These are phyloP conservation scores for Massariosphaeria phaeospora DNA, from an alignment of 495 filamentous ascomycete genomes.

Conservation along the genomic window DNA sequence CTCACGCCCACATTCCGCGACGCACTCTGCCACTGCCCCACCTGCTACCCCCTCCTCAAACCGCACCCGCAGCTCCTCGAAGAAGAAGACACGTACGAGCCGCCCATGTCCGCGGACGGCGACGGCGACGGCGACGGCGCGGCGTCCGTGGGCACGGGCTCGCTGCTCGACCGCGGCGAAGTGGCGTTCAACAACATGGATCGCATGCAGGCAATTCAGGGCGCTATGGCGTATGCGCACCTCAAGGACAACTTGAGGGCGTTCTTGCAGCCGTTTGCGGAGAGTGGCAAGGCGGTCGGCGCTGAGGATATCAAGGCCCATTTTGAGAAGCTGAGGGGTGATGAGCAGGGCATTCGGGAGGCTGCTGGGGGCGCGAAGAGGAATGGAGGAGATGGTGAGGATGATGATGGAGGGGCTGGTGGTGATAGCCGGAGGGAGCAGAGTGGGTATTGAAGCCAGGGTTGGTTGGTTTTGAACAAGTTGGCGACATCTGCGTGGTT, in stretches of 20 bases:
- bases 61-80: constrained; percentile 76
- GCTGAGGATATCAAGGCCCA: constrained; percentile 95
- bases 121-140: constrained; percentile 50
- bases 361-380: constrained; percentile 40
- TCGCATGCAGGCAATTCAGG: constrained; percentile 87
- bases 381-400: constrained; percentile 44
- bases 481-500: no score
- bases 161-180: constrained; percentile 82
- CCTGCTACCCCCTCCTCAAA: constrained; percentile 68
- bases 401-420: constrained; percentile 24
- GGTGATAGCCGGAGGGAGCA: constrained; percentile 35
- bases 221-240: constrained; percentile 94
- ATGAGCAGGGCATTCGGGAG: constrained; percentile 56
- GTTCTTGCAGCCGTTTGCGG: constrained; percentile 89
- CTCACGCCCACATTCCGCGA: constrained; percentile 69
- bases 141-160: constrained; percentile 60
- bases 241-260: constrained; percentile 89
- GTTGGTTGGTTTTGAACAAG: neutral
- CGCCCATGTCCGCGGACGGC: constrained; percentile 65
- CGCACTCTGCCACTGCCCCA: constrained; percentile 68
- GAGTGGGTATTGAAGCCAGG: constrained; percentile 33
- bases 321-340: constrained; percentile 88
- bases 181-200: constrained; percentile 85
- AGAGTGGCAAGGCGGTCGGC: constrained; percentile 75
- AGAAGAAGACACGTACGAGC: constrained; percentile 89